Conservation (phyloP, 2,329 filamentous ascomycete genomes). For the Xylaria polymorpha region DNA sequence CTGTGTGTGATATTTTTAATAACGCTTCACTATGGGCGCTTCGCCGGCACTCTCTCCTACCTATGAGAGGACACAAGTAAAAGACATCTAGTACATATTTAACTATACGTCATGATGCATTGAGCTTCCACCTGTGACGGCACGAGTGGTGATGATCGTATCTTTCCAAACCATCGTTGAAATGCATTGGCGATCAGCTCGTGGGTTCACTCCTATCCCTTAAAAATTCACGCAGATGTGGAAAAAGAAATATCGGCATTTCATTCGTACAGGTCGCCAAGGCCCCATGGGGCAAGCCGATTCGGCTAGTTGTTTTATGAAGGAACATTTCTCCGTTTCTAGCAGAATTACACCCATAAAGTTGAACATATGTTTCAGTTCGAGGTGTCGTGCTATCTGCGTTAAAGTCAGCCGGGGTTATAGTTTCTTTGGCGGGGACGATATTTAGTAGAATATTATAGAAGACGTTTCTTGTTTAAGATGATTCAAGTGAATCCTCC, state of each 20-base stretch:
- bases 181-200: background rate
- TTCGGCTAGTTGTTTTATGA: background rate
- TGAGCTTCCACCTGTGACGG: background rate
- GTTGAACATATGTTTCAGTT: background rate
- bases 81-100: background rate
- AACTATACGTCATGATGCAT: background rate
- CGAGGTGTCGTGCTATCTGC: background rate
- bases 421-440: too few species aligned
- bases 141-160: background rate
- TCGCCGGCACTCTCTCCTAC: background rate
- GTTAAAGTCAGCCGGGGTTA: too few species aligned
- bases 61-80: background rate
- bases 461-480: too few species aligned
- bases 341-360: background rate
- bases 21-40: background rate
- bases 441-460: too few species aligned
- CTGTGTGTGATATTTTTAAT: background rate
- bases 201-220: background rate
- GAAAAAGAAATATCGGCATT: background rate
- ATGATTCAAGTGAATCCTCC: too few species aligned
- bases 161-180: background rate
- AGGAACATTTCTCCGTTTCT: background rate
- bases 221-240: background rate
- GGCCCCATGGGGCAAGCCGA: background rate
- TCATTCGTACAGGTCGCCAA: background rate